Conservation (phyloP, 208 protist species). For the Trichomonas vaginalis region DNA sequence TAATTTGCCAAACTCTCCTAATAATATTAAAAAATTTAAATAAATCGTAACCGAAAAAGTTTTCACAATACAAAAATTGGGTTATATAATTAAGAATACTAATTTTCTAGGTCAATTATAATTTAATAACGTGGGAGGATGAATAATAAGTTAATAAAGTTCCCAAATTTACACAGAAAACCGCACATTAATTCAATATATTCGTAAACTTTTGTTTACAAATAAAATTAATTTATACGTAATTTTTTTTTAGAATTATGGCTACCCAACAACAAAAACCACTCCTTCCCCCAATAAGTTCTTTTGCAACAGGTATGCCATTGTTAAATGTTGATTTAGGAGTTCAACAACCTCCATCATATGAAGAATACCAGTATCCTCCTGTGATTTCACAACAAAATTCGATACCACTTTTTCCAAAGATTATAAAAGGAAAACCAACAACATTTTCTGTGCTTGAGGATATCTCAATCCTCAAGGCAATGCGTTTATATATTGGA, state of each 20-base stretch:
- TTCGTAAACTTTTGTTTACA: too few species aligned
- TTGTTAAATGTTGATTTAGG: background rate
- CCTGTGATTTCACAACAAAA: background rate
- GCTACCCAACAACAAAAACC: background rate
- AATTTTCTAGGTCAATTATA: too few species aligned
- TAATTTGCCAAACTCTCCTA: too few species aligned
- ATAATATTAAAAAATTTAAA: too few species aligned
- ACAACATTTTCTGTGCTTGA: background rate
- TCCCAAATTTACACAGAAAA: too few species aligned
- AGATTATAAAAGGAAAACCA: background rate
- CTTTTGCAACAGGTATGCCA: background rate
- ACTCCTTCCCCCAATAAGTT: background rate
- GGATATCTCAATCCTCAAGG: background rate
- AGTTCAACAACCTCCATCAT: background rate
- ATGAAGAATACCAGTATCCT: background rate
- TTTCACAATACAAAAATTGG: too few species aligned
- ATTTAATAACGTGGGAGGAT: too few species aligned
- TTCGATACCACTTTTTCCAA: background rate
- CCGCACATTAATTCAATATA: too few species aligned
- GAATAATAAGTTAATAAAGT: too few species aligned
- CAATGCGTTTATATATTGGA: background rate
- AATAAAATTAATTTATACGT: too few species aligned
- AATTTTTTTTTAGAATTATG: background rate
- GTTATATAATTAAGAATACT: too few species aligned
- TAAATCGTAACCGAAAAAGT: too few species aligned